Evolutionary conservation across 805 yeast species (phyloP).

Genomic region (Wickerhamiella cacticola): DNA sequence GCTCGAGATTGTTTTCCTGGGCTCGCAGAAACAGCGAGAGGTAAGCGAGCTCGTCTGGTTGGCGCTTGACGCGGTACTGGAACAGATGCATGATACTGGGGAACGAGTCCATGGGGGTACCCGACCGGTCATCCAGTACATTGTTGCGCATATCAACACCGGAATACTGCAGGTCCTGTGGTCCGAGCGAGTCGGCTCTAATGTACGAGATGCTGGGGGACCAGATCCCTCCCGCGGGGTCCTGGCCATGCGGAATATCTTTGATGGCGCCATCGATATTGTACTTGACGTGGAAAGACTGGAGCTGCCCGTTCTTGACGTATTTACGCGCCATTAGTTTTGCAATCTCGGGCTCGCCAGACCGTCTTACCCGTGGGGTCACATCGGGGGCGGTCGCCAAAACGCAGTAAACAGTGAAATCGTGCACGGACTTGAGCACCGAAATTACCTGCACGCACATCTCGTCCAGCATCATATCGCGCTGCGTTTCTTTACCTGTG

Average conservation of each 20-base stretch:
- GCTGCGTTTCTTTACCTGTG: constrained; percentile 6
- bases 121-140: constrained; percentile 68
- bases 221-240: constrained; percentile 74
- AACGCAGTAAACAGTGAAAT: constrained; percentile 69
- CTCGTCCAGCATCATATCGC: constrained; percentile 35
- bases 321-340: constrained; percentile 71
- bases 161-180: constrained; percentile 63
- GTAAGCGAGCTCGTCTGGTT: constrained; percentile 73
- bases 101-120: constrained; percentile 63
- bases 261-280: constrained; percentile 51
- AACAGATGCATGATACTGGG: constrained; percentile 57
- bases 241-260: constrained; percentile 61
- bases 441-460: constrained; percentile 38
- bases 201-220: constrained; percentile 58
- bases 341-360: constrained; percentile 86
- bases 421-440: constrained; percentile 45
- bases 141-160: constrained; percentile 66
- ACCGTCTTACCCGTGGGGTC: constrained; percentile 69
- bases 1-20: constrained; percentile 37
- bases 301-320: constrained; percentile 65
- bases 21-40: constrained; percentile 32
- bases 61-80: constrained; percentile 62
- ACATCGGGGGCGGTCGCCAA: constrained; percentile 68
- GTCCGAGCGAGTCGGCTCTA: constrained; percentile 44
- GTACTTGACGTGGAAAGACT: constrained; percentile 74